Base-by-base conservation (phyloP, 2,329 filamentous ascomycete genomes). In the Huntiella abstrusa region DNA sequence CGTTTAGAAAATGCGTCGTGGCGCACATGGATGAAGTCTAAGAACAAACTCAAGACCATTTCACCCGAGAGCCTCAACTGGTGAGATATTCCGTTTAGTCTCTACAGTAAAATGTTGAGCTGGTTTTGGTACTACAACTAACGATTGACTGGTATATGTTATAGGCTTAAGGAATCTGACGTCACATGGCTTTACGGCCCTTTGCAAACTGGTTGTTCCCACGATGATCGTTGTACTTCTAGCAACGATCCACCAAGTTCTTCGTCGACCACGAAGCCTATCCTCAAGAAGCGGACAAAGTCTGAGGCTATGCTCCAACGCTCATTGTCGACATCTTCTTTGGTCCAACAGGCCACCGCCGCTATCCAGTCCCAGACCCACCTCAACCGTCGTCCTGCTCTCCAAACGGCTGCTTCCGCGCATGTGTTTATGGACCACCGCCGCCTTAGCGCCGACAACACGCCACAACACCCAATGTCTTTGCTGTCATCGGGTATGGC, bases 181-280 rank as follows among this genome's bases (percentile, higher is more conserved):
- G 86, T 95, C 32, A 95, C 88, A 40, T 98, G 88, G 91, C 69
- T 98, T 1, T 98, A 96, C 57, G 91, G 91, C 0, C 91, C 91
- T 10, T 63, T 95, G 42, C 88, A 94, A 59, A 80, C 80, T 1
- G 79, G 80, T 16, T 66, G 69, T 3, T 72, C 68, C 46, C 73
- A 69, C 19, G 58, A 73, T 10, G 67, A 74, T 48, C 51, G 67
- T 55, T 56, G 65, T 4, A 61, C 64, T 15, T 50, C 48, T 45
- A 63, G 61, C 2, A 63, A 64, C 15, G 32, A 56, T 58, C 17
- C 73, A 54, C 65, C 65, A 4, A 66, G 67, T 53, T 86, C 83
- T 0, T 80, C 85, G 52, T 63, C 81, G 52, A 75, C 76, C 53
- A 85, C 87, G 63, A 94, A 94, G 63, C 84, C 87, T 1, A 96